These are phyloP conservation scores for Penicillium turbatum DNA, from an alignment of 495 filamentous ascomycete species.

Conservation along the genomic window DNA sequence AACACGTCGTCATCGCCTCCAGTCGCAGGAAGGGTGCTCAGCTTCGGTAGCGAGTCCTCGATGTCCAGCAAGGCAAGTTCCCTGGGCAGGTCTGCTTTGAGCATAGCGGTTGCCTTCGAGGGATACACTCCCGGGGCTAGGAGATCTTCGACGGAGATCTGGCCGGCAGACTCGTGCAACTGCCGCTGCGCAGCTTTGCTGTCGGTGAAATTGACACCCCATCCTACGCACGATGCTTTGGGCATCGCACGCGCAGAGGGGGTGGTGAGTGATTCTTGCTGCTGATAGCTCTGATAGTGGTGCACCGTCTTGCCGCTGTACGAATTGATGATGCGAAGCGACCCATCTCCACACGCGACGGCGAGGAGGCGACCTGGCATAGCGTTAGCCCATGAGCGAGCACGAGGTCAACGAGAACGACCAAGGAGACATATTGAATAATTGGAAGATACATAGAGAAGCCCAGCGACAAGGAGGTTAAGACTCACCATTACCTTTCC, in stretches of 20 bases:
- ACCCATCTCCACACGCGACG: constrained; percentile 70
- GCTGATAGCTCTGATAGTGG: constrained; percentile 46
- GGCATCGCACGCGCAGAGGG: constrained; percentile 19
- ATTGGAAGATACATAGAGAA: background rate
- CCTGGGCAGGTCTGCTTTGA: constrained; percentile 63
- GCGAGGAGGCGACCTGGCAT: constrained; percentile 63
- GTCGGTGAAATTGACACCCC: constrained; percentile 65
- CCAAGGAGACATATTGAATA: background rate
- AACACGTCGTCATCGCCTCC: constrained; percentile 37
- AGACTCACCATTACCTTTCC: constrained; percentile 74
- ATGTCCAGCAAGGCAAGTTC: constrained; percentile 75
- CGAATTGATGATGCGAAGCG: constrained; percentile 64
- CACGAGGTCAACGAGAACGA: background rate
- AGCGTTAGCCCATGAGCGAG: background rate
- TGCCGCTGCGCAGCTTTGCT: constrained; percentile 44
- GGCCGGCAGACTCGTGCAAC: constrained; percentile 38
- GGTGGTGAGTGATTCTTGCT: constrained; percentile 31
- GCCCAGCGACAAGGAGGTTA: background rate
- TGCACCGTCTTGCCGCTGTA: constrained; percentile 77
- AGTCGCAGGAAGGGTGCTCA: constrained; percentile 65
- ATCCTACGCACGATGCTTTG: constrained; percentile 63
- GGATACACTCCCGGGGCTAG: constrained; percentile 36
- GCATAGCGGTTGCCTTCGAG: constrained; percentile 36
- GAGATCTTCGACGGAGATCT: constrained; percentile 41
- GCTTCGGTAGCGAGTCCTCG: constrained; percentile 73